Evolutionary conservation across 2,329 filamentous ascomycete genomes (phyloP).

Genomic region (Beauveria scarabaeidicola): DNA sequence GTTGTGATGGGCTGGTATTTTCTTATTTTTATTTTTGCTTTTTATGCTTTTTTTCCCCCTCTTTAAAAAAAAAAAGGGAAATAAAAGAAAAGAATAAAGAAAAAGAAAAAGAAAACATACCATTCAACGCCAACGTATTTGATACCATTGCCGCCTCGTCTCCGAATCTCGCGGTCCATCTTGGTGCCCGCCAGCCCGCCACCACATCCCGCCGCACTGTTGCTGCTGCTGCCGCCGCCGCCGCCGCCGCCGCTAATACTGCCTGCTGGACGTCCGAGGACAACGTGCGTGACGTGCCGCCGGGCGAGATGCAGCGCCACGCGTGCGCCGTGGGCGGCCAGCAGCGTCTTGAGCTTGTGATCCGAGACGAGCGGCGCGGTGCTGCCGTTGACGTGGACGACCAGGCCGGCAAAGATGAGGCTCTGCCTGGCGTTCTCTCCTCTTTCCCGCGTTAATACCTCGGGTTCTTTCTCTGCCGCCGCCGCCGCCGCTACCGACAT

Average conservation of each 20-base stretch:
- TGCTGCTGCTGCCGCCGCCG: conserved; percentile 19
- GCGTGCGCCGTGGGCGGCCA: conserved; percentile 64
- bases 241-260: conserved; percentile 21
- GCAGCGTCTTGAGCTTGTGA: conserved; percentile 71
- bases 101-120: conserved; percentile 35
- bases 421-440: conserved; percentile 18
- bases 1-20: no score
- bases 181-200: conserved; percentile 72
- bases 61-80: neutral
- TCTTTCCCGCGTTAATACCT: conserved; percentile 27
- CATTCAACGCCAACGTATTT: conserved; percentile 79
- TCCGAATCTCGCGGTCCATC: conserved; percentile 69
- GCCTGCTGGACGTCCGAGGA: conserved; percentile 52
- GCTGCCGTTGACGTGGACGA: conserved; percentile 81
- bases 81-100: neutral
- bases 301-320: conserved; percentile 64
- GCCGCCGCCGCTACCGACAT: neutral
- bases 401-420: conserved; percentile 59
- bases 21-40: no score
- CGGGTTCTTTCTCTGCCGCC: neutral
- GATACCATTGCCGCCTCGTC: conserved; percentile 58
- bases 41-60: no score
- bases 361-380: conserved; percentile 76
- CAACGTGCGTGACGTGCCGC: conserved; percentile 74
- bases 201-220: conserved; percentile 30